Base-by-base conservation (phyloP, 495 filamentous ascomycete genomes). In the Lentithecium fluviatile region DNA sequence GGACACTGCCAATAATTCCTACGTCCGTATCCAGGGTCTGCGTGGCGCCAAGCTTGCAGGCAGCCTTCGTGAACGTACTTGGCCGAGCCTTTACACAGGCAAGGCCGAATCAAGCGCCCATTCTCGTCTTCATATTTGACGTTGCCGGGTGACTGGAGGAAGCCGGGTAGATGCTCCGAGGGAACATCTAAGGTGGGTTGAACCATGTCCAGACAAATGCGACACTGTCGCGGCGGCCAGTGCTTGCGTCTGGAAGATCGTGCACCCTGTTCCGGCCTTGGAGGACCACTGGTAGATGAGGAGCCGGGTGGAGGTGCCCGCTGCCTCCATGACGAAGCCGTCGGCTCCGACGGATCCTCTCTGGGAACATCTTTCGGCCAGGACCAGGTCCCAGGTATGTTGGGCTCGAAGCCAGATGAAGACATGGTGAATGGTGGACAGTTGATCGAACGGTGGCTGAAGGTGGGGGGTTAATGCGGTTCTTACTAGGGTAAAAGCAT, bases 31-130 rank as follows among this genome's bases (percentile, higher is more conserved):
- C 76, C 67, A 6, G 88, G 88, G 69, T 91, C 85, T 10, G 87
- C 79, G 50, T 86, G 79, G 58, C 94, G 86, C 94, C 94, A 97
- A 29, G 79, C 75, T 70, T 92, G 86, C 19, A 98, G 78, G 72
- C 94, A 98, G n/a, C 85, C 88, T 71, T 96, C 89, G 72, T 98
- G 94, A 34, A 97, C 91, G 77, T 95, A 97, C 74, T 87, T 87
- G 57, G 91, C 89, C 13, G 87, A 89, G 53, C 94, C 94, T 75
- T 88, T 93, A 78, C 94, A 98, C 73, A 85, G 84, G 79, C 94
- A 98, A 4, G 94, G 94, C 25, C 89, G 86, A 48, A 98, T 80
- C n/a, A 98, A 77, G 5, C 90, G 86, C 38, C 90, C 91, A 34
- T 82, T 76, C 56, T 88, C 89, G 1, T 90, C 93, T 15, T 87